Base-by-base conservation (phyloP, 2,329 filamentous ascomycete genomes). In the Davidsoniella virescens region DNA sequence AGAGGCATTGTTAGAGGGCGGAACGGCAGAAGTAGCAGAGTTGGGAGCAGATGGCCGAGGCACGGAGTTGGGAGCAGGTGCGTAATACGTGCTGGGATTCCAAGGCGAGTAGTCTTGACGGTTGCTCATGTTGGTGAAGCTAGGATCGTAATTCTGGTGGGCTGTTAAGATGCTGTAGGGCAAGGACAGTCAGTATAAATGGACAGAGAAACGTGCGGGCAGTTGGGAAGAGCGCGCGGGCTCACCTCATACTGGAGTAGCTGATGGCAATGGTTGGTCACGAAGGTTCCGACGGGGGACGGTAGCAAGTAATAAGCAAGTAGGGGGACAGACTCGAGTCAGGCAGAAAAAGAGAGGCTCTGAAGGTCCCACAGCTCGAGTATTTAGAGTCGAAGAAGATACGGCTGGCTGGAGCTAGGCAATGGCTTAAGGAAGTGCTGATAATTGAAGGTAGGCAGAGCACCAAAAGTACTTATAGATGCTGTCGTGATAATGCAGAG, bases 61-160 rank as follows among this genome's bases (percentile, higher is more conserved):
- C n/a, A 33, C 20, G 39, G 48, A 52, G 33, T 33, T 39, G 38
- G 17, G n/a, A 44, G 20, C 17, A 43, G 40, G 18, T 39, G 39
- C 23, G 33, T 10, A 18, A 20, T 23, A 42, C 51, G 14, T 46
- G 49, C 51, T 43, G 37, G 44, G 47, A n/a, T 47, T 26, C 47
- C 47, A 49, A 25, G 40, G 26, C 39, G 51, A 18, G 42, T 50
- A 52, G 16, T 25, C 40, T 38, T 47, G 51, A n/a, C 51, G 42
- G 51, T 52, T 52, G 43, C 47, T 49, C 51, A 52, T 52, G 46
- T 41, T 44, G 43, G 51, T 44, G 37, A 52, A 52, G 47, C 42
- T 52, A 20, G 38, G 44, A 33, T 52, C 47, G 47, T 52, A 49
- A 41, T 50, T 45, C 14, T 36, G 44, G 12, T 48, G 44, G 43